Base-by-base conservation (phyloP, 2,329 filamentous ascomycete species). In the Hypoxylon sp. region DNA sequence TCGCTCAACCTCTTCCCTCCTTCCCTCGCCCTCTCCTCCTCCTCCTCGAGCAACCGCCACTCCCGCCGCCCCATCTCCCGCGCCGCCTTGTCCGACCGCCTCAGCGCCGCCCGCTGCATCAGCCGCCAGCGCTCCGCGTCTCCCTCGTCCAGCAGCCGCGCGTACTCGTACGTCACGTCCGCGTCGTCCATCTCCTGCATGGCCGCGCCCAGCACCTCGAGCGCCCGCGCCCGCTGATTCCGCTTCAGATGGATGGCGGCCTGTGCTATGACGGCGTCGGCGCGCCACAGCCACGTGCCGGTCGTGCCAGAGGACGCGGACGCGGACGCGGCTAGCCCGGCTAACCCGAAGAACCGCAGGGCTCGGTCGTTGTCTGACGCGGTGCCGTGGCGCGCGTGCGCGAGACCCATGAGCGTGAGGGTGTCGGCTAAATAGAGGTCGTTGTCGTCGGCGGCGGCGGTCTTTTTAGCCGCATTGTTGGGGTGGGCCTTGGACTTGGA, bases 331-430 rank as follows among this genome's bases (percentile, higher is more conserved):
- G 17, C n/a, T n/a, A n/a, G n/a, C n/a, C n/a, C 47, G 19, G 76
- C 77, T n/a, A 60, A 59, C 19, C 68, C 62, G 53, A 77, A 75
- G 68, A 68, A 74, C 11, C 68, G 63, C 39, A 78, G 67, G 1
- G 78, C 78, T 2, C 65, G 62, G 15, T 48, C 57, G 37, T 72
- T 59, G 13, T 71, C 59, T 8, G 59, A 49, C 13, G 7, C 24
- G 7, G 68, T 64, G 20, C 66, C 64, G 28, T 62, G 32, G 1
- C 20, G 19, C 4, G 69, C 67, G 32, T 73, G 67, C 4, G 75
- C 48, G 11, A 76, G 47, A 15, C 76, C 79, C 6, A 74, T 68
- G n/a, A 80, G 64, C 0, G 79, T 79, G 10, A 78, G 75, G 1
- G 74, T 74, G 59, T 81, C 73, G 13, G 79, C 74, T 44, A 72